phyloP scores from a whole-genome alignment of 768 basidiomycete genomes.

The Tephrocybe rancida region DNA sequence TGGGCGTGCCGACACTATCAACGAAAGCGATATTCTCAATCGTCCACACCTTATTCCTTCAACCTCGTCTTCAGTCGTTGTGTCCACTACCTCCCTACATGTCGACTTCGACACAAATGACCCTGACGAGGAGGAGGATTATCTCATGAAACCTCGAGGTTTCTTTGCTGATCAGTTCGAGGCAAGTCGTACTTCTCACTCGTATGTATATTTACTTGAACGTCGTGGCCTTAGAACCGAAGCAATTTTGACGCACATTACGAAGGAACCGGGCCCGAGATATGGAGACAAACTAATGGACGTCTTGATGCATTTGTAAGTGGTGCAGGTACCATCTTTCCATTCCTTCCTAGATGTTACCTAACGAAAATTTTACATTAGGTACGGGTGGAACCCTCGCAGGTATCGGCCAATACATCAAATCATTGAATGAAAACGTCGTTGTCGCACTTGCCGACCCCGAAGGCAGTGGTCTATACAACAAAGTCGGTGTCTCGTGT shows the following conservation, averaged over 20 bases:
- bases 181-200: constrained; percentile 22
- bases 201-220: neutral
- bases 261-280: constrained; percentile 90
- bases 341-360: neutral
- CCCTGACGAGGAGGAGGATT: constrained; percentile 41
- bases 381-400: constrained; percentile 98
- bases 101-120: constrained; percentile 38
- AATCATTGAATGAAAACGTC: constrained; percentile 67
- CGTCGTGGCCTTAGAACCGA: constrained; percentile 54
- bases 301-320: constrained; percentile 82
- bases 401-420: constrained; percentile 80
- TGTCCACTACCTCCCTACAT: constrained; percentile 49
- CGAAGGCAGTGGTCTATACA: constrained; percentile 92
- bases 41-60: constrained; percentile 38
- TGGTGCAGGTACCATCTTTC: constrained; percentile 68
- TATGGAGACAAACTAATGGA: constrained; percentile 91
- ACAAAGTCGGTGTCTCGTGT: constrained; percentile 59
- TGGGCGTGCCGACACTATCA: constrained; percentile 43
- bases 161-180: constrained; percentile 99
- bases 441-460: constrained; percentile 85
- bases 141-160: constrained; percentile 64
- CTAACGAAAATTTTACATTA: constrained; percentile 24
- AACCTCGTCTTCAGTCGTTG: constrained; percentile 51
- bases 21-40: constrained; percentile 18
- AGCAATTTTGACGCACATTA: constrained; percentile 92